Conservation (phyloP, 768 basidiomycete species). For the Omphalotus guepiniiformis region DNA sequence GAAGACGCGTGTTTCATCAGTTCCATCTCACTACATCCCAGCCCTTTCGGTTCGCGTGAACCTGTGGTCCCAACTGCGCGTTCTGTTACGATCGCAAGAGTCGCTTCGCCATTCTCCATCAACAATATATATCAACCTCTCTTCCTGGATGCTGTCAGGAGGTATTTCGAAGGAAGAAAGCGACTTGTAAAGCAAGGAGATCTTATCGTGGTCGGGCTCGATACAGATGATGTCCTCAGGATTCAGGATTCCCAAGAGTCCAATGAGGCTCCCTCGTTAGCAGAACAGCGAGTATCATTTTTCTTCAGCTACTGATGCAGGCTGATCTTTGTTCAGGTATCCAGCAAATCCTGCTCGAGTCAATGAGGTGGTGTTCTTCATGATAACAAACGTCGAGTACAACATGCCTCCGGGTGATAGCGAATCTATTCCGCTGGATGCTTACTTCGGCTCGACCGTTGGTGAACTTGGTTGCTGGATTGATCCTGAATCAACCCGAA, state of each 20-base stretch:
- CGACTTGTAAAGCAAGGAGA: conserved; percentile 72
- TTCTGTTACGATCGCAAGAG: conserved; percentile 70
- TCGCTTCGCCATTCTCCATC: conserved; percentile 70
- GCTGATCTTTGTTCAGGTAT: conserved; percentile 6
- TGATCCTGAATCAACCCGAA: conserved; percentile 65
- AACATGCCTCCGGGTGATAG: conserved; percentile 39
- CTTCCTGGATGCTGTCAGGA: conserved; percentile 58
- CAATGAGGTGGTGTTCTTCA: conserved; percentile 66
- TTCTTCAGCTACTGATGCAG: background rate
- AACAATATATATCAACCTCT: conserved; percentile 59
- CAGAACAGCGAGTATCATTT: conserved; percentile 21
- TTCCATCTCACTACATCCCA: conserved; percentile 39
- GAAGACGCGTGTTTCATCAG: conserved; percentile 16
- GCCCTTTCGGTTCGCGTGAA: conserved; percentile 55
- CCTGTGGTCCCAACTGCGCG: conserved; percentile 66
- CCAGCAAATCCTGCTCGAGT: conserved; percentile 20
- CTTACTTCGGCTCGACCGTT: conserved; percentile 49
- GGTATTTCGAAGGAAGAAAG: conserved; percentile 51
- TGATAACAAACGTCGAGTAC: conserved; percentile 73
- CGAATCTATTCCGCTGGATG: conserved; percentile 24
- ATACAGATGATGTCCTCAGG: conserved; percentile 39
- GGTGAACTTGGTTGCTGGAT: conserved; percentile 86
- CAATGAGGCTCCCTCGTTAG: conserved; percentile 13
- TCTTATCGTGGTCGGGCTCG: conserved; percentile 60
- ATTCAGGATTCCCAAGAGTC: conserved; percentile 17